Evolutionary conservation across 257 asterid species (phyloP).

Genomic region (Datura wrightii): DNA sequence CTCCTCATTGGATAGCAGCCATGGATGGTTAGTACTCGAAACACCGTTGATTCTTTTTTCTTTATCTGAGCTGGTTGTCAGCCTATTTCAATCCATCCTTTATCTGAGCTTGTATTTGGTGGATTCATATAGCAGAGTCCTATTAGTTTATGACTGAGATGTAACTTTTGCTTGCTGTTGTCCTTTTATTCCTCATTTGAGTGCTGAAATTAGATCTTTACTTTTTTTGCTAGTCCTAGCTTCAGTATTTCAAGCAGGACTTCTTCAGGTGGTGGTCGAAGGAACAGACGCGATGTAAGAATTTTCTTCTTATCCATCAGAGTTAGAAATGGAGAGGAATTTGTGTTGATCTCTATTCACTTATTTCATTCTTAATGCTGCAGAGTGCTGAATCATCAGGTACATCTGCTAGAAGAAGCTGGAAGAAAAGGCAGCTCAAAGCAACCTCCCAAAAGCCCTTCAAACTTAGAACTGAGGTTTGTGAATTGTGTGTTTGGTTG

Average conservation of each 20-base stretch:
- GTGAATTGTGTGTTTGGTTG: conserved; percentile 31
- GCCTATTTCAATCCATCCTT: not conserved
- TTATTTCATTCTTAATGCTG: conserved; percentile 34
- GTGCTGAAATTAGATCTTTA: conserved; percentile 36
- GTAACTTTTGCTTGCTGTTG: conserved; percentile 5
- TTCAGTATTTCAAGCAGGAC: conserved; percentile 58
- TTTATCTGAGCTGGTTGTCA: not conserved
- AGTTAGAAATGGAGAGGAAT: not conserved
- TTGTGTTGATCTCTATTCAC: conserved; percentile 30
- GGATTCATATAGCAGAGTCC: not conserved
- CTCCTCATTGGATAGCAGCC: conserved; percentile 64
- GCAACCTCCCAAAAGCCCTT: conserved; percentile 76
- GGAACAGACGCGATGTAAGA: conserved; percentile 75
- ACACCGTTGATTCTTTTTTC: not conserved
- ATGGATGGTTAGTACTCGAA: conserved; percentile 59
- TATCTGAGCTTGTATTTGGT: not conserved
- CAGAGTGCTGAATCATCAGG: conserved; percentile 76
- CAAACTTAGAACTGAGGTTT: conserved; percentile 83
- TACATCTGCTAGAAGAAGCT: conserved; percentile 48
- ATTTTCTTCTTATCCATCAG: conserved; percentile 4
- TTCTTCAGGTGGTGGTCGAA: conserved; percentile 56
- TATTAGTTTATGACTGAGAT: not conserved
- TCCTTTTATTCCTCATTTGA: conserved; percentile 20
- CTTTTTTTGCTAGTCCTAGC: conserved; percentile 36
- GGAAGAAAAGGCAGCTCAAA: conserved; percentile 63